Base-by-base conservation (phyloP, 225 moss, liverwort and hornwort species). In the Physcomitrium patens region DNA sequence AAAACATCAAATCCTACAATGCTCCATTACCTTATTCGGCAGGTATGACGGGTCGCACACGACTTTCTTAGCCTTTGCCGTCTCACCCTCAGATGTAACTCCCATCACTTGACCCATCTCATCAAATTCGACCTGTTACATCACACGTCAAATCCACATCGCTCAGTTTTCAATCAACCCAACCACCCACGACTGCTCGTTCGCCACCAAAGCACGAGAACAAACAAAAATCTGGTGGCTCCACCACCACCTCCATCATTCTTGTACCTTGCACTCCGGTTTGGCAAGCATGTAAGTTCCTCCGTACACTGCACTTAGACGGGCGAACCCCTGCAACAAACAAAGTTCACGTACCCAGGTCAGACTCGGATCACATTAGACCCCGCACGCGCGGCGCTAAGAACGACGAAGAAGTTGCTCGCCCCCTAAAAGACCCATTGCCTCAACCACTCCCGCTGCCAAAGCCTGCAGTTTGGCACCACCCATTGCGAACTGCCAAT, bases 31-130 rank as follows among this genome's bases (percentile, higher is more conserved):
- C 91, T 91, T 91, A 65, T 83, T 85, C 16, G 91, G 89, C 68
- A 91, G 74, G 72, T 91, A 91, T 7, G 91, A 91, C 57, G 91
- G 91, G 76, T 91, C 91, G 65, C 91, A 89, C 18, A 91, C 91
- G 8, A 91, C 89, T 64, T 89, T 89, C 81, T 84, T 84, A 0
- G 91, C 83, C 77, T 65, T 84, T 11, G 87, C 91, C 44, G 91
- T 91, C 64, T 91, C 91, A 73, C 91, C 91, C 37, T 87, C 89
- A 10, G 91, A 91, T 47, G 89, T 89, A 12, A 91, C 91, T 59
- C 91, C 91, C 26, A 70, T 69, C 23, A 78, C 86, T 69, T 83
- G 74, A 53, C 91, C 91, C 77, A 83, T 79, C 27, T 91, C 91
- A 74, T 91, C 83, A 20, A 65, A 65, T 61, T 61, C 61, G 7